Evolutionary conservation across 2,329 filamentous ascomycete genomes (phyloP).

Genomic region (Phoma herbarum): DNA sequence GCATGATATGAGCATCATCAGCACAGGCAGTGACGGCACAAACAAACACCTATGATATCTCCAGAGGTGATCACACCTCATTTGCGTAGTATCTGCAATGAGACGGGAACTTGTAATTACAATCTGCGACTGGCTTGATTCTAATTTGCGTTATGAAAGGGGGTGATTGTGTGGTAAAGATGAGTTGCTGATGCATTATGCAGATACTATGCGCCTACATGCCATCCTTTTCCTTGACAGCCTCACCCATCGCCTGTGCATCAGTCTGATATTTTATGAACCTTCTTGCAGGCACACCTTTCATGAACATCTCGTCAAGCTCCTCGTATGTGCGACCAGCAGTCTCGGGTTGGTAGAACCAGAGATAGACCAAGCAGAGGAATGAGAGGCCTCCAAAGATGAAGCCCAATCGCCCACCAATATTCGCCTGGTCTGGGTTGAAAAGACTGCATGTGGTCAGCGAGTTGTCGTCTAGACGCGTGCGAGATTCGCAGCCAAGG

Average conservation of each 20-base stretch:
- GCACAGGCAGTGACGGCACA: neutral
- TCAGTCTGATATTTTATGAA: constrained; percentile 29
- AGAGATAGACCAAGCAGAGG: constrained; percentile 78
- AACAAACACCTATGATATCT: no score
- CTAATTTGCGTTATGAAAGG: neutral
- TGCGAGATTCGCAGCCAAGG: neutral
- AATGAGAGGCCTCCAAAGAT: constrained; percentile 85
- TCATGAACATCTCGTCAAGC: constrained; percentile 80
- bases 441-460: neutral
- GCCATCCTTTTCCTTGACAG: constrained; percentile 26
- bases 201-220: constrained; percentile 1
- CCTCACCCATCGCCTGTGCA: constrained; percentile 18
- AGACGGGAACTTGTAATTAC: neutral
- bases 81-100: neutral
- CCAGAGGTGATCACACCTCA: neutral
- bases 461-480: neutral
- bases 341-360: constrained; percentile 80
- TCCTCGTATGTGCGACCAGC: constrained; percentile 81
- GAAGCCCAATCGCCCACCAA: constrained; percentile 76
- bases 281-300: constrained; percentile 31
- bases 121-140: no score
- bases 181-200: neutral
- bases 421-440: constrained; percentile 47
- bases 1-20: neutral
- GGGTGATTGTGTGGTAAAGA: neutral